Evolutionary conservation across 2,329 filamentous ascomycete species (phyloP).

Genomic region (Epichloe typhina): DNA sequence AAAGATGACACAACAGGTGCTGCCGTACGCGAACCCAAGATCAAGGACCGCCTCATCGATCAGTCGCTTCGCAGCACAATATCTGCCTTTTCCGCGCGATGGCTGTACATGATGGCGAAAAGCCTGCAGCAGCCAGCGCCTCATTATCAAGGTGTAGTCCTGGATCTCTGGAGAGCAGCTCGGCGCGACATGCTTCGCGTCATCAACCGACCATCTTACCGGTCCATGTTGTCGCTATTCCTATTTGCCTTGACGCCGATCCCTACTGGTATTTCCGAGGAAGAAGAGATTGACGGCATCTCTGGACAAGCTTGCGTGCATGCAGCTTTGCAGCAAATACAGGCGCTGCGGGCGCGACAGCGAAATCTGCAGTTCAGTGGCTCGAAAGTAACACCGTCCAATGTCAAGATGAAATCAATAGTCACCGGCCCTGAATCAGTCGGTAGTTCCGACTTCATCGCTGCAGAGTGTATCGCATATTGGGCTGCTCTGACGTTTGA

Average conservation of each 20-base stretch:
- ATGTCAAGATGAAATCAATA: conserved; percentile 9
- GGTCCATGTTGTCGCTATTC: conserved; percentile 26
- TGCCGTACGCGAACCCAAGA: not conserved
- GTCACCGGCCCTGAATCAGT: conserved; percentile 15
- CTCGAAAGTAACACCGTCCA: conserved; percentile 21
- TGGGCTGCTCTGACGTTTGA: conserved; percentile 30
- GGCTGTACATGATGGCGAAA: conserved; percentile 14
- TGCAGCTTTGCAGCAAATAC: conserved; percentile 26
- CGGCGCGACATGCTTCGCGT: conserved; percentile 25
- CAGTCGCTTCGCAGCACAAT: conserved; percentile 16
- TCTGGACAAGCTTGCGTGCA: conserved; percentile 27
- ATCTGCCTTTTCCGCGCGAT: conserved; percentile 16
- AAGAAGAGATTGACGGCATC: conserved; percentile 26
- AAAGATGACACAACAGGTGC: conserved; percentile 6
- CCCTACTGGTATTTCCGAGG: conserved; percentile 24
- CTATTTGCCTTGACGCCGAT: conserved; percentile 28
- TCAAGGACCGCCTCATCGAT: conserved; percentile 11
- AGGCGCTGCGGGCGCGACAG: conserved; percentile 24
- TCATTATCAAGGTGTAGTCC: conserved; percentile 9
- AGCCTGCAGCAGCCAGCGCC: not conserved
- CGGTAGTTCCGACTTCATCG: conserved; percentile 20
- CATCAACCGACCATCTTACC: conserved; percentile 27
- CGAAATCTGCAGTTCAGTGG: conserved; percentile 27
- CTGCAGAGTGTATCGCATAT: conserved; percentile 25
- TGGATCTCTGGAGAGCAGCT: conserved; percentile 21